Evolutionary conservation across 2,329 filamentous ascomycete species (phyloP).

Genomic region (Cordyceps javanica): DNA sequence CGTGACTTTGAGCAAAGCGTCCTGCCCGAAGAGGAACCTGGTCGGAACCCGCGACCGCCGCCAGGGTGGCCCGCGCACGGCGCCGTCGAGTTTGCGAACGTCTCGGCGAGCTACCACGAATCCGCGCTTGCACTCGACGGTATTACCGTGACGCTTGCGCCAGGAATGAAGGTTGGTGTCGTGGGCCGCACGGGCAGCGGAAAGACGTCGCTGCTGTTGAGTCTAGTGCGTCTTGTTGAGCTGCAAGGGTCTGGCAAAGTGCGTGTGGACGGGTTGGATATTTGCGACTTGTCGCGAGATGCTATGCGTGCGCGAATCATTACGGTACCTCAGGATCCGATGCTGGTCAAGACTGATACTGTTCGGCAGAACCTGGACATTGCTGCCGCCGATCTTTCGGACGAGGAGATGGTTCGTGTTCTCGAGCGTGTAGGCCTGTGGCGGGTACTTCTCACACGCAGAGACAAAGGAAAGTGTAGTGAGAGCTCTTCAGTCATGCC

Average conservation of each 20-base stretch:
- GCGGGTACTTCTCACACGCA: background rate
- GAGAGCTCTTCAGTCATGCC: background rate
- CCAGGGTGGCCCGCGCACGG: conserved; percentile 18
- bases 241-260: conserved; percentile 31
- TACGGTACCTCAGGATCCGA: background rate
- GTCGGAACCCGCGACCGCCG: conserved; percentile 9
- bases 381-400: conserved; percentile 3
- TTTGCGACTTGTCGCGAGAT: conserved; percentile 33
- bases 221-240: conserved; percentile 39
- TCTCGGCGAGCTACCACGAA: conserved; percentile 16
- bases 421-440: background rate
- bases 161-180: conserved; percentile 39
- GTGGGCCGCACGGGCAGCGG: conserved; percentile 45
- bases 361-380: conserved; percentile 15
- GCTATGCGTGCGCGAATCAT: conserved; percentile 35
- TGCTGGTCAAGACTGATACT: conserved; percentile 16
- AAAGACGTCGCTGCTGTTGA: conserved; percentile 40
- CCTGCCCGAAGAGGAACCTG: conserved; percentile 16
- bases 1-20: conserved; percentile 17
- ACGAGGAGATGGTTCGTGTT: conserved; percentile 13
- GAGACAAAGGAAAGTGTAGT: background rate
- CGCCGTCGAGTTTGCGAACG: conserved; percentile 15
- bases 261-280: conserved; percentile 34
- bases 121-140: conserved; percentile 31
- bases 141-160: conserved; percentile 36